These are phyloP conservation scores for Kurtzmaniella quercitrusa DNA, from an alignment of 1,139 yeast genomes.

Conservation along the genomic window DNA sequence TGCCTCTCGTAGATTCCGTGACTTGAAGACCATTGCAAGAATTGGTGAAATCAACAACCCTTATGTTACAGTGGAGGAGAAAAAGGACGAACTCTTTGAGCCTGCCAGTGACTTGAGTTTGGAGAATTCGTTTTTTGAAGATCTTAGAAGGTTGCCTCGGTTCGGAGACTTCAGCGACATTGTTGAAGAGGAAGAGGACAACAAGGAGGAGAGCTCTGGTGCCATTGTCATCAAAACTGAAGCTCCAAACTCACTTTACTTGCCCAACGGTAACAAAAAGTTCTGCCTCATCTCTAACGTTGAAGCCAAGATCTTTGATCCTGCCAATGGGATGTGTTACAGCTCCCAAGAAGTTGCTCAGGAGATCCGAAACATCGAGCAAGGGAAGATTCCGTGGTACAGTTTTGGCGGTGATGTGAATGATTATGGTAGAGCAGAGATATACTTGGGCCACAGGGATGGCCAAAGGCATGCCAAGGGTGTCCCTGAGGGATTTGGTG, in stretches of 20 bases:
- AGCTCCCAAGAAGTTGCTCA: slow-evolving; percentile 76
- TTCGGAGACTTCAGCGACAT: slow-evolving; percentile 59
- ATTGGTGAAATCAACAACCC: slow-evolving; percentile 44
- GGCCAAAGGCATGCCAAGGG: slow-evolving; percentile 67
- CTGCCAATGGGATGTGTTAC: slow-evolving; percentile 81
- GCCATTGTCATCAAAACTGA: slow-evolving; percentile 53
- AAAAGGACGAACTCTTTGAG: slow-evolving; percentile 32
- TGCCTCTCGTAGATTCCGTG: slow-evolving; percentile 49
- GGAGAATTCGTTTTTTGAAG: slow-evolving; percentile 42
- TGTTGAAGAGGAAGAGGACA: slow-evolving; percentile 38
- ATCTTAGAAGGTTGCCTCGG: slow-evolving; percentile 53
- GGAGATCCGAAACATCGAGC: slow-evolving; percentile 62
- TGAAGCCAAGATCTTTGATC: slow-evolving; percentile 83
- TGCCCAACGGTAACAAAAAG: slow-evolving; percentile 68
- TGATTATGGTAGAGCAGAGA: slow-evolving; percentile 59
- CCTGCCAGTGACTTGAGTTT: slow-evolving; percentile 32
- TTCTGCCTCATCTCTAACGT: slow-evolving; percentile 75
- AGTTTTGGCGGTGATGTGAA: slow-evolving; percentile 34
- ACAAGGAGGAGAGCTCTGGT: slow-evolving; percentile 37
- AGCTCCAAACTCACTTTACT: slow-evolving; percentile 70
- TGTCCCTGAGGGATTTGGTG: slow-evolving; percentile 74
- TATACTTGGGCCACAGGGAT: slow-evolving; percentile 55
- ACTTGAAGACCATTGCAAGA: slow-evolving; percentile 50
- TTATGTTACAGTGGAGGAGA: slow-evolving; percentile 33
- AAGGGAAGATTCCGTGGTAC: slow-evolving; percentile 68